A percentile compares a stretch with the other conserved stretches of the same genome.
phyloP scores from a whole-genome alignment of 768 basidiomycete genomes.

The Pulveroboletus sp. region DNA sequence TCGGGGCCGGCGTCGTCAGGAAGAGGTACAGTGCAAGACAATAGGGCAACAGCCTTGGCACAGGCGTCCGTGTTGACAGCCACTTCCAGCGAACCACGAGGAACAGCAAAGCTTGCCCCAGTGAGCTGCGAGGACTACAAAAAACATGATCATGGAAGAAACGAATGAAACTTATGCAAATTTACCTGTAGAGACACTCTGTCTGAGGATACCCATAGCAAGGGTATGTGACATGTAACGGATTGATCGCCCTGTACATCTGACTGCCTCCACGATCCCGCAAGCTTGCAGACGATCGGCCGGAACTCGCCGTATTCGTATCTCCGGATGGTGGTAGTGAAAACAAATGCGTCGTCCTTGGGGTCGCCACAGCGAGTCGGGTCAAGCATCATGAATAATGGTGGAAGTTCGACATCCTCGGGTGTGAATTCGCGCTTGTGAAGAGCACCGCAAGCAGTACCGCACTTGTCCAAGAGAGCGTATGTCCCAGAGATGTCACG shows the following conservation, averaged over 20 bases:
- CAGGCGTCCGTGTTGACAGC: conserved; percentile 61
- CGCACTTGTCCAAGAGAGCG: conserved; percentile 77
- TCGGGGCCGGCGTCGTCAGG: conserved; percentile 66
- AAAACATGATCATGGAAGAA: conserved; percentile 4
- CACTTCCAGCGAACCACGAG: conserved; percentile 50
- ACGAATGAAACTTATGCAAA: background rate
- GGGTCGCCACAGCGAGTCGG: conserved; percentile 77
- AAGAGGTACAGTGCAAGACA: conserved; percentile 75
- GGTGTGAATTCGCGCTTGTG: conserved; percentile 56
- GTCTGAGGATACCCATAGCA: conserved; percentile 57
- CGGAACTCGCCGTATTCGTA: conserved; percentile 81
- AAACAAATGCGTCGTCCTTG: conserved; percentile 78
- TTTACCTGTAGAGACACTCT: conserved; percentile 55
- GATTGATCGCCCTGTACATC: conserved; percentile 44
- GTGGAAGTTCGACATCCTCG: conserved; percentile 51
- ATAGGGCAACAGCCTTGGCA: conserved; percentile 69
- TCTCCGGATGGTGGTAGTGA: conserved; percentile 74
- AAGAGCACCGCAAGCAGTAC: conserved; percentile 81
- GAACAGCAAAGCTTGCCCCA: conserved; percentile 66
- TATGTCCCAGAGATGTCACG: conserved; percentile 83
- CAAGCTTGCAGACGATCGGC: conserved; percentile 71
- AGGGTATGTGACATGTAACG: conserved; percentile 58
- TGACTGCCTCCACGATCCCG: conserved; percentile 77
- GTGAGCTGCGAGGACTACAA: conserved; percentile 50
- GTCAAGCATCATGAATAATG: conserved; percentile 78